Evolutionary conservation across 768 basidiomycete genomes (phyloP).

Genomic region (Hirschioporus abietinus): DNA sequence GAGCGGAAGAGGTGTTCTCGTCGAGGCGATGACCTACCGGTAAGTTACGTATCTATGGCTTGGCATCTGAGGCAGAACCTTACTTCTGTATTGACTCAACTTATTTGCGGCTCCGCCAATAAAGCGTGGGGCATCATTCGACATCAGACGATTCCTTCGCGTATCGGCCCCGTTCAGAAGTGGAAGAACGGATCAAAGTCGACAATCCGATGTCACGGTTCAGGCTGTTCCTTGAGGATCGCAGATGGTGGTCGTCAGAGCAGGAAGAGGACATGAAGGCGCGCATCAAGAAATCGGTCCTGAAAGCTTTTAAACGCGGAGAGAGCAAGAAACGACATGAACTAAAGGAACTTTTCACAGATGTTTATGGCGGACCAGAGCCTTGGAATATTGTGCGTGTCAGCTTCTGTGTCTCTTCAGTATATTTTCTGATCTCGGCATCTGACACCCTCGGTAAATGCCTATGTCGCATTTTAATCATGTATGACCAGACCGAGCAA

Average conservation of each 20-base stretch:
- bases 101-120: conserved; percentile 8
- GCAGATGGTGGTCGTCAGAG: conserved; percentile 77
- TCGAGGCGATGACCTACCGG: conserved; percentile 92
- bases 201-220: conserved; percentile 87
- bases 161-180: conserved; percentile 84
- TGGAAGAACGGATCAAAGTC: conserved; percentile 86
- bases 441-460: conserved; percentile 7
- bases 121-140: conserved; percentile 87
- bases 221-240: conserved; percentile 77
- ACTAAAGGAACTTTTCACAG: conserved; percentile 78
- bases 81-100: background rate
- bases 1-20: conserved; percentile 73
- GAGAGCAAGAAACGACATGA: conserved; percentile 65
- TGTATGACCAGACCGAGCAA: conserved; percentile 56
- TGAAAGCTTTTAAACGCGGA: conserved; percentile 72
- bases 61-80: conserved; percentile 7
- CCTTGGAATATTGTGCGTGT: conserved; percentile 77
- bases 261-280: conserved; percentile 71
- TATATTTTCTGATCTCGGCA: conserved; percentile 4
- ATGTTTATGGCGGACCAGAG: conserved; percentile 81
- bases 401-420: conserved; percentile 6
- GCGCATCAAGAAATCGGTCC: conserved; percentile 64
- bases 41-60: conserved; percentile 22
- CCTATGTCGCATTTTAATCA: background rate
- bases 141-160: conserved; percentile 96